Conservation (phyloP, 164 flowering plant genomes). For the Magnolia officinalis region DNA sequence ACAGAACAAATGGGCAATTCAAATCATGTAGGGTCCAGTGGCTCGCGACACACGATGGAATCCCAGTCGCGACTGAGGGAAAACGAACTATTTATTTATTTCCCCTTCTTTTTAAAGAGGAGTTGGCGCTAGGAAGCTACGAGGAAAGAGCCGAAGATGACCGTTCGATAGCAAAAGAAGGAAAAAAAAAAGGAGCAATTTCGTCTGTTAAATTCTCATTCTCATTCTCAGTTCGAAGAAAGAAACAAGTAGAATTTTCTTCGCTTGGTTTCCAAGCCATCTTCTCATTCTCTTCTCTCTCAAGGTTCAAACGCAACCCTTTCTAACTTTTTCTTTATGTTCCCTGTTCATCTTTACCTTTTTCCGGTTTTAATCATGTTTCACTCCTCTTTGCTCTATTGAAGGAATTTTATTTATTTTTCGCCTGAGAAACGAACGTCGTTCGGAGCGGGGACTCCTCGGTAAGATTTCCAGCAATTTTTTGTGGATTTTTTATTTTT, state of each 20-base stretch:
- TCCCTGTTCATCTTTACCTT: background rate
- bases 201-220: background rate
- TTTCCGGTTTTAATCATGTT: background rate
- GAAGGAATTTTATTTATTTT: background rate
- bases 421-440: background rate
- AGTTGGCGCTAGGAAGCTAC: background rate
- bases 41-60: no score
- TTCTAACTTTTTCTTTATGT: background rate
- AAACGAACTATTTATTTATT: no score
- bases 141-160: background rate
- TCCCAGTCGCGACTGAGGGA: no score
- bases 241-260: background rate
- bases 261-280: conserved; percentile 12
- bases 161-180: conserved; percentile 1
- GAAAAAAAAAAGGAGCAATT: background rate
- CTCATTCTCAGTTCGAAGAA: background rate
- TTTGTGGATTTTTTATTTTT: background rate
- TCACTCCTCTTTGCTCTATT: no score
- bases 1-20: no score
- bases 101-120: background rate
- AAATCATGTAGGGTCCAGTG: no score
- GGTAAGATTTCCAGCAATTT: background rate
- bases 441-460: background rate
- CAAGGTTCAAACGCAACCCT: background rate
- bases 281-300: background rate